These are phyloP conservation scores for Apiotrichum sp. DNA, from an alignment of 1,284 basidiomycete species.

Conservation along the genomic window DNA sequence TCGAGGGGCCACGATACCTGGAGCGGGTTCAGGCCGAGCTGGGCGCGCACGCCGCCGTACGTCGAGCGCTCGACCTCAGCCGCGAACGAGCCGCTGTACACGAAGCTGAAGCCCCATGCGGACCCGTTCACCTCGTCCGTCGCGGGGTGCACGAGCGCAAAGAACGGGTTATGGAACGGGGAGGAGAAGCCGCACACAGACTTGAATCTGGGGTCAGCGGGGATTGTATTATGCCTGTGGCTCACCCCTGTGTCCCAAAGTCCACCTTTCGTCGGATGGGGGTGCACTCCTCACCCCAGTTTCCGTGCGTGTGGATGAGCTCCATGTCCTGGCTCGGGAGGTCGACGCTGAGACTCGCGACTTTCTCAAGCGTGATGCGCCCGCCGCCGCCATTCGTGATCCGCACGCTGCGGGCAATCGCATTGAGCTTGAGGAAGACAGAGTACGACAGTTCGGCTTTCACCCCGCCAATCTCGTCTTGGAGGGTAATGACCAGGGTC, in stretches of 20 bases:
- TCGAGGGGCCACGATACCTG: conserved; percentile 25
- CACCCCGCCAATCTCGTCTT: conserved; percentile 15
- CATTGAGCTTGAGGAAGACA: conserved; percentile 15
- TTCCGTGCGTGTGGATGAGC: conserved; percentile 23
- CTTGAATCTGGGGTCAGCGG: conserved; percentile 19
- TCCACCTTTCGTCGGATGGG: conserved; percentile 17
- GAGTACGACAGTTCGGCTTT: conserved; percentile 20
- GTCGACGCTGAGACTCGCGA: conserved; percentile 24
- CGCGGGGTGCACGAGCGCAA: conserved; percentile 19
- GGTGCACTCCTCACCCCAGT: conserved; percentile 26
- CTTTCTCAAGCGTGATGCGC: conserved; percentile 18
- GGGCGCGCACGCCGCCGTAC: conserved; percentile 17
- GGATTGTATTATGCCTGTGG: neutral
- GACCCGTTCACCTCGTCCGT: conserved; percentile 23
- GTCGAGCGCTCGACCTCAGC: conserved; percentile 21
- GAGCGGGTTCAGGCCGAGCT: conserved; percentile 28
- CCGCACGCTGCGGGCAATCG: conserved; percentile 16
- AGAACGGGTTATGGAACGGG: conserved; percentile 32
- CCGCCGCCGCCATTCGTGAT: conserved; percentile 18
- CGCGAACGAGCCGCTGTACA: conserved; percentile 28
- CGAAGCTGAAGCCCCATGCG: conserved; percentile 25
- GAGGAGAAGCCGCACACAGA: conserved; percentile 28
- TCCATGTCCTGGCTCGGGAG: conserved; percentile 22
- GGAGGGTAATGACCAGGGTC: conserved; percentile 20
- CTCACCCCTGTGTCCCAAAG: conserved; percentile 29